Percentiles rank a stretch among this genome's conserved stretches.
Conservation (phyloP, 2,329 filamentous ascomycete species). For the Xylaria sp. region DNA sequence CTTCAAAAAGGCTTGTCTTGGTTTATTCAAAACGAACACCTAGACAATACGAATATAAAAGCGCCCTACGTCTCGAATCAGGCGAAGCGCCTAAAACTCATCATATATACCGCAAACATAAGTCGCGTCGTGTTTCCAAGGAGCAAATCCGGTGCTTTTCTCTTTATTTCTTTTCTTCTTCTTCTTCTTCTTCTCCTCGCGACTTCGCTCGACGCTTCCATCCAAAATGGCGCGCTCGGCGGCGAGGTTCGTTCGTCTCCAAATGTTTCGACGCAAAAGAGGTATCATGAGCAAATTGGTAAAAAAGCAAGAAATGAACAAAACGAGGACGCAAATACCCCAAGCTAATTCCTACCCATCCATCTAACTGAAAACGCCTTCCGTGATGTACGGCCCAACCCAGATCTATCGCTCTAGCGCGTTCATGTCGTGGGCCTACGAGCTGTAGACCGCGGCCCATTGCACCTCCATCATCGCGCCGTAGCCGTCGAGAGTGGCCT, state of each 20-base stretch:
- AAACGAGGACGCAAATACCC: constrained; percentile 1
- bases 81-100: background rate
- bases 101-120: background rate
- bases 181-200: background rate
- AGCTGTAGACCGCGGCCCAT: constrained; percentile 49
- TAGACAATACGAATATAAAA: constrained; percentile 32
- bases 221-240: constrained; percentile 22
- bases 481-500: constrained; percentile 47
- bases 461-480: constrained; percentile 51
- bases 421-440: constrained; percentile 36
- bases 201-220: constrained; percentile 1
- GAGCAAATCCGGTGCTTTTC: background rate
- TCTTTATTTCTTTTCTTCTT: constrained; percentile 3
- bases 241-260: background rate
- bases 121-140: constrained; percentile 6
- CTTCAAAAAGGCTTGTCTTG: constrained; percentile 21
- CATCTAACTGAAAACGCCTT: constrained; percentile 42
- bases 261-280: constrained; percentile 31
- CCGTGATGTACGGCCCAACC: constrained; percentile 36
- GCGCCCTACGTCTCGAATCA: background rate
- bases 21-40: constrained; percentile 29
- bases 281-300: constrained; percentile 44
- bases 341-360: constrained; percentile 30
- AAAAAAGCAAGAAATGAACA: constrained; percentile 21
- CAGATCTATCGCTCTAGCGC: constrained; percentile 19